These are phyloP conservation scores for Ascochyta fabae DNA, from an alignment of 2,329 filamentous ascomycete species.

Conservation along the genomic window DNA sequence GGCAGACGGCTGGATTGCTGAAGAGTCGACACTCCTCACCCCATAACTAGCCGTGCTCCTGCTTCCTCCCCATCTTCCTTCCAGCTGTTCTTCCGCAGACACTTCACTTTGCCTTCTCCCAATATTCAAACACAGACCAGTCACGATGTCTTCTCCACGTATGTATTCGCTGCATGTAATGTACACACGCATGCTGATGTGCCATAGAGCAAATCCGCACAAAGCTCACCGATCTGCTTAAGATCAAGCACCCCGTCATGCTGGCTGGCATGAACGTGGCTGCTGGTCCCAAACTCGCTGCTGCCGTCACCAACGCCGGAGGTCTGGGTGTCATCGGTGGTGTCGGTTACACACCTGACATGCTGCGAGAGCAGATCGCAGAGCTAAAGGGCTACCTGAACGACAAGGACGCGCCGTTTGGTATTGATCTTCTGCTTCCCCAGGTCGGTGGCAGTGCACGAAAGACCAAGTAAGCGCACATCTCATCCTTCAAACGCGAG, in stretches of 20 bases:
- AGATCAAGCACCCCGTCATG: constrained; percentile 95
- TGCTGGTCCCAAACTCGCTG: constrained; percentile 92
- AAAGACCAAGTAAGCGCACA: constrained; percentile 78
- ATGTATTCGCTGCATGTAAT: constrained; percentile 52
- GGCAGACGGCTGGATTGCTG: constrained; percentile 26
- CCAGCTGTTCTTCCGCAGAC: neutral
- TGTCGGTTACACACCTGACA: constrained; percentile 94
- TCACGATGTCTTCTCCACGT: constrained; percentile 80
- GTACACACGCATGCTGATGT: constrained; percentile 27
- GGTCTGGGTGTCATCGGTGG: constrained; percentile 96
- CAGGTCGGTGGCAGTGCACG: constrained; percentile 93
- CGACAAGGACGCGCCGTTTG: constrained; percentile 94
- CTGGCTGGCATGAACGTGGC: constrained; percentile 99
- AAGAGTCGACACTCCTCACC: constrained; percentile 31
- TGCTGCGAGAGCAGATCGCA: constrained; percentile 92
- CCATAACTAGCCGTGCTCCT: constrained; percentile 28
- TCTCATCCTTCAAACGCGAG: neutral
- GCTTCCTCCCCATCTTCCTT: constrained; percentile 10
- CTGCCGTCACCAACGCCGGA: constrained; percentile 95
- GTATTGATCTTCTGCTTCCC: constrained; percentile 89
- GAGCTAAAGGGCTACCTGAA: constrained; percentile 88
- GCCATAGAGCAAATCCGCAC: constrained; percentile 83
- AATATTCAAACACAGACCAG: constrained; percentile 9
- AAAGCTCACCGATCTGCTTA: constrained; percentile 90
- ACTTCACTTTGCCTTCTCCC: neutral